A percentile compares a stretch with the other conserved stretches of the same genome.
These are phyloP conservation scores for Erysiphe pulchra DNA, from an alignment of 2,329 filamentous ascomycete species.

Conservation along the genomic window DNA sequence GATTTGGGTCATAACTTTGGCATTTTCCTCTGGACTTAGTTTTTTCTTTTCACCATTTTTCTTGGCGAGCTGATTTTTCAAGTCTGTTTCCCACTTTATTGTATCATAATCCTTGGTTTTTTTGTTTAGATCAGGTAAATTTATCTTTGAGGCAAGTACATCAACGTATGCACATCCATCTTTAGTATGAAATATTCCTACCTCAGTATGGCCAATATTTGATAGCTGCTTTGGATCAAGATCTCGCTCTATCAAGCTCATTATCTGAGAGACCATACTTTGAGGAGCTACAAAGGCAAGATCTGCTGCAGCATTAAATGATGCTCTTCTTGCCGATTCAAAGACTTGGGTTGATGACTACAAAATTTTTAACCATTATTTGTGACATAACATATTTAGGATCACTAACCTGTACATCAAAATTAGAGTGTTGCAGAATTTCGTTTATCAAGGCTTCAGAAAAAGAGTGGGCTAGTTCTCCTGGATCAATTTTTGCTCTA, in stretches of 20 bases:
- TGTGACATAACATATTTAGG: not conserved
- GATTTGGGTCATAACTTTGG: conserved; percentile 75
- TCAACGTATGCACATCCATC: conserved; percentile 78
- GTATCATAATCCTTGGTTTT: conserved; percentile 90
- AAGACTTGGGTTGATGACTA: conserved; percentile 13
- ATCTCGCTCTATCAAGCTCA: conserved; percentile 49
- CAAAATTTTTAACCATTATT: conserved; percentile 1
- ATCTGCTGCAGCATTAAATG: conserved; percentile 68
- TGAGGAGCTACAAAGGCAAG: conserved; percentile 84
- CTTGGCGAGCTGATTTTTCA: conserved; percentile 62
- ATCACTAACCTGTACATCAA: conserved; percentile 25
- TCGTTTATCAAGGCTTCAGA: conserved; percentile 40
- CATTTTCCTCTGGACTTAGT: conserved; percentile 64
- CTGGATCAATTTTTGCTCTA: conserved; percentile 58
- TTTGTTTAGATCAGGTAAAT: conserved; percentile 48
- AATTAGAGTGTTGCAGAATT: conserved; percentile 26
- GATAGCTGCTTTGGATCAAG: conserved; percentile 44
- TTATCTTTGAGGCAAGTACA: conserved; percentile 61
- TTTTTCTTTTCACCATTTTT: conserved; percentile 88
- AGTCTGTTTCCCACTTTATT: conserved; percentile 87
- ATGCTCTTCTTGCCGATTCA: conserved; percentile 33
- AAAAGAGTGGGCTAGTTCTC: conserved; percentile 40
- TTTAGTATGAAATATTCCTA: conserved; percentile 75
- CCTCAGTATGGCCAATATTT: conserved; percentile 60
- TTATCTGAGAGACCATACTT: conserved; percentile 46